These are phyloP conservation scores for Crithidia bombi DNA, from an alignment of 208 protist species.

Conservation along the genomic window DNA sequence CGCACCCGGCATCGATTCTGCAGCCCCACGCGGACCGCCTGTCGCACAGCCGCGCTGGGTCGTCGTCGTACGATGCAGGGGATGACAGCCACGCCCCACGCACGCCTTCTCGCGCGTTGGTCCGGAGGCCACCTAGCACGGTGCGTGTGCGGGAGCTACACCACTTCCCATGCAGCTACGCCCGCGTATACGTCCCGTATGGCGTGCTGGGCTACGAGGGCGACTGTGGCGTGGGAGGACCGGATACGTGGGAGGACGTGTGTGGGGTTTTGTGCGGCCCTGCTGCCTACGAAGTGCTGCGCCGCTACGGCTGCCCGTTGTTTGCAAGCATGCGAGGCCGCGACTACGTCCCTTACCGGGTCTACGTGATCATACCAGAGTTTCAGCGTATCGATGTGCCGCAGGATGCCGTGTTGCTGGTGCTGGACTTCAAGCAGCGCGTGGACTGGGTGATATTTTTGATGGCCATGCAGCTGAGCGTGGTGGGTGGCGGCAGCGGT, in stretches of 20 bases:
- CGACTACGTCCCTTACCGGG: slow-evolving; percentile 39
- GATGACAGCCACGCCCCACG: too few relatives aligned
- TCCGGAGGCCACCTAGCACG: not conserved
- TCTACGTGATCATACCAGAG: slow-evolving; percentile 56
- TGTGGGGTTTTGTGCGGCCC: slow-evolving; percentile 56
- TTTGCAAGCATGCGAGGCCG: slow-evolving; percentile 40
- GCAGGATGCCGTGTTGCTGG: slow-evolving; percentile 53
- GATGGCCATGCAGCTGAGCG: slow-evolving; percentile 29
- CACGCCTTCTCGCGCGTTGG: too few relatives aligned
- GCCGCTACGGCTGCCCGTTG: slow-evolving; percentile 56
- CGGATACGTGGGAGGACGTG: slow-evolving; percentile 51
- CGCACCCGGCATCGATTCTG: not conserved
- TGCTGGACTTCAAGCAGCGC: slow-evolving; percentile 64
- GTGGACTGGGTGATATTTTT: slow-evolving; percentile 61
- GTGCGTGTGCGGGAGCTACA: slow-evolving; percentile 52
- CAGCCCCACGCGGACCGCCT: not conserved
- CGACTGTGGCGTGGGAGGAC: slow-evolving; percentile 37
- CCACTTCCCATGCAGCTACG: slow-evolving; percentile 55
- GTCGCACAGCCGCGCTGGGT: not conserved
- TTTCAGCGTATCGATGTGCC: slow-evolving; percentile 35
- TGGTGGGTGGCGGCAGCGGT: not conserved
- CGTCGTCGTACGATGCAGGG: too few relatives aligned
- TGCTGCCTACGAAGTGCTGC: slow-evolving; percentile 51
- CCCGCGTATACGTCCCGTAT: slow-evolving; percentile 46
- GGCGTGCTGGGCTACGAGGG: slow-evolving; percentile 53